Conservation (phyloP, 371 early-diverging fungal species). For the Actinomucor elegans region DNA sequence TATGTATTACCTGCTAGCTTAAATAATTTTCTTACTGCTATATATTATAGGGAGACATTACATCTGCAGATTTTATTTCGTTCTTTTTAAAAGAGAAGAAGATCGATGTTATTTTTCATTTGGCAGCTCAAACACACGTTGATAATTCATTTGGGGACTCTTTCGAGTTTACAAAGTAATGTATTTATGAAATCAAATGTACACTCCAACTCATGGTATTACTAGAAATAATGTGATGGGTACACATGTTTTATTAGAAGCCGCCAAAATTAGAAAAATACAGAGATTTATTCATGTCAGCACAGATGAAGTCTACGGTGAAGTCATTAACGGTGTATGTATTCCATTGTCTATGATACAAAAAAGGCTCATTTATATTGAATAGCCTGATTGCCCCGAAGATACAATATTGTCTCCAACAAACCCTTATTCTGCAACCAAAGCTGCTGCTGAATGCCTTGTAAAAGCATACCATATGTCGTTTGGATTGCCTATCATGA, state of each 20-base stretch:
- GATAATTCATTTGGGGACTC: constrained; percentile 90
- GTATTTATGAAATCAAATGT: neutral
- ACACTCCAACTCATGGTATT: neutral
- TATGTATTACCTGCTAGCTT: neutral
- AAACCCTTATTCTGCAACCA: constrained; percentile 89
- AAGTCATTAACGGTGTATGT: constrained; percentile 57
- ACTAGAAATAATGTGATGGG: constrained; percentile 79
- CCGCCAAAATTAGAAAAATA: constrained; percentile 60
- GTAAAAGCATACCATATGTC: constrained; percentile 82
- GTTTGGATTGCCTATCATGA: constrained; percentile 79
- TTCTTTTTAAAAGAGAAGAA: constrained; percentile 67
- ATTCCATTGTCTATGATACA: too few species aligned
- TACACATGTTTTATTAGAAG: constrained; percentile 86
- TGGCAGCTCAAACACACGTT: constrained; percentile 88
- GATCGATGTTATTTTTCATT: constrained; percentile 80
- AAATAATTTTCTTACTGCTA: neutral
- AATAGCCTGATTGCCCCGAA: constrained; percentile 72
- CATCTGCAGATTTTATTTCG: constrained; percentile 67
- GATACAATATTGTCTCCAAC: constrained; percentile 73
- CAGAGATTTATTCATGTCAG: constrained; percentile 77
- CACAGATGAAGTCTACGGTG: constrained; percentile 92
- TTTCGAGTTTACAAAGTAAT: constrained; percentile 76
- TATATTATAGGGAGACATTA: constrained; percentile 67
- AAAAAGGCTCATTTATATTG: too few species aligned
- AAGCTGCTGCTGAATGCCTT: constrained; percentile 87